Evolutionary conservation across 805 yeast genomes (phyloP).

Genomic region (Starmerella ratchasimensis): DNA sequence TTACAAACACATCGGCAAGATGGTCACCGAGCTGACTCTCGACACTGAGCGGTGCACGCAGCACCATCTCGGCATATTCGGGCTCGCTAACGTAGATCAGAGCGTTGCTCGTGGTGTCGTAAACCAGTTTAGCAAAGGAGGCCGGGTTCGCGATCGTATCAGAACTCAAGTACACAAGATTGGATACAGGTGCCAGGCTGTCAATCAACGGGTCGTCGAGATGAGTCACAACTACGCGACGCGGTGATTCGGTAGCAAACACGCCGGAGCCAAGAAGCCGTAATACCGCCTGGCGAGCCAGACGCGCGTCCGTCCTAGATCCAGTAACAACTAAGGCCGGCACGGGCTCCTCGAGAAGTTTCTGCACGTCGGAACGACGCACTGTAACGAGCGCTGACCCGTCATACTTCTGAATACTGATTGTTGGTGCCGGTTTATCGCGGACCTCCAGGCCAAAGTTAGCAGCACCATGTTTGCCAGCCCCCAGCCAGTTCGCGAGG

Average conservation of each 20-base stretch:
- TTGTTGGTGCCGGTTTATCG: slow-evolving; percentile 31
- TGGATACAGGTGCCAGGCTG: no score
- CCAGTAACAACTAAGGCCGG: neutral
- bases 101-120: no score
- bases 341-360: neutral
- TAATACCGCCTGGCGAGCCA: neutral
- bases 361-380: neutral
- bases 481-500: slow-evolving; percentile 78
- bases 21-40: slow-evolving; percentile 56
- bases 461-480: slow-evolving; percentile 41
- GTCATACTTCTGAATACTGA: slow-evolving; percentile 36
- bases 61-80: slow-evolving; percentile 55
- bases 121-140: no score
- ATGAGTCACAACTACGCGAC: no score
- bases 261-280: no score
- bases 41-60: slow-evolving; percentile 63
- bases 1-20: slow-evolving; percentile 54
- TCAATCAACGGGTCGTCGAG: no score
- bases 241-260: no score
- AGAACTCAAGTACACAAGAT: no score
- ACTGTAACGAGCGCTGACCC: slow-evolving; percentile 37
- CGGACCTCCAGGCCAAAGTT: slow-evolving; percentile 58
- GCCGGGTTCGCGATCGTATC: no score
- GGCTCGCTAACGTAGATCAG: no score
- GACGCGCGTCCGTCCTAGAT: neutral